These are phyloP conservation scores for Gymnopilus junonius DNA, from an alignment of 768 basidiomycete species.

Conservation along the genomic window DNA sequence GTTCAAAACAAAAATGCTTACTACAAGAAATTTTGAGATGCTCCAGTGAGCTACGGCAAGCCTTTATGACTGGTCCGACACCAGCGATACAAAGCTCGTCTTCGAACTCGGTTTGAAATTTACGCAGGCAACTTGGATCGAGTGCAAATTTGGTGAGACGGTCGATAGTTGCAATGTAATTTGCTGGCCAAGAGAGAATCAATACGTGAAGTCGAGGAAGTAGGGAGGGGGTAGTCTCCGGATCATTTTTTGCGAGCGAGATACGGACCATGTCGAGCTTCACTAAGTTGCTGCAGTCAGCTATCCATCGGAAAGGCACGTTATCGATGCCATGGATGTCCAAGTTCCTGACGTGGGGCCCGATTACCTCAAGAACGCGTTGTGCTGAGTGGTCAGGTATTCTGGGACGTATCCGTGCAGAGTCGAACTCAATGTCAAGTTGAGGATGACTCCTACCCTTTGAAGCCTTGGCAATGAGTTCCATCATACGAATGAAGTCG, in stretches of 20 bases:
- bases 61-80: no score
- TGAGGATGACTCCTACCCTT: background rate
- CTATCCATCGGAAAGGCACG: background rate
- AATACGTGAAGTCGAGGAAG: background rate
- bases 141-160: background rate
- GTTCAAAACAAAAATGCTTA: no score
- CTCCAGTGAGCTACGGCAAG: no score
- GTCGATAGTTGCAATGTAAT: background rate
- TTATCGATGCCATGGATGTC: background rate
- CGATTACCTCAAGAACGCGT: background rate
- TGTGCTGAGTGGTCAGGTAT: background rate
- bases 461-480: background rate
- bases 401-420: background rate
- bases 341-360: background rate
- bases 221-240: background rate
- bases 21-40: no score
- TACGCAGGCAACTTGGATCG: background rate
- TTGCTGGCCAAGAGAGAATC: background rate
- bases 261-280: background rate
- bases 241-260: background rate
- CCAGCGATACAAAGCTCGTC: no score
- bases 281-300: background rate
- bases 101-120: no score
- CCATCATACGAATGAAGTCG: background rate
- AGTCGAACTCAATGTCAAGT: background rate